Evolutionary conservation across 306 rosid genomes (phyloP).

Genomic region (Mimosa pudica): DNA sequence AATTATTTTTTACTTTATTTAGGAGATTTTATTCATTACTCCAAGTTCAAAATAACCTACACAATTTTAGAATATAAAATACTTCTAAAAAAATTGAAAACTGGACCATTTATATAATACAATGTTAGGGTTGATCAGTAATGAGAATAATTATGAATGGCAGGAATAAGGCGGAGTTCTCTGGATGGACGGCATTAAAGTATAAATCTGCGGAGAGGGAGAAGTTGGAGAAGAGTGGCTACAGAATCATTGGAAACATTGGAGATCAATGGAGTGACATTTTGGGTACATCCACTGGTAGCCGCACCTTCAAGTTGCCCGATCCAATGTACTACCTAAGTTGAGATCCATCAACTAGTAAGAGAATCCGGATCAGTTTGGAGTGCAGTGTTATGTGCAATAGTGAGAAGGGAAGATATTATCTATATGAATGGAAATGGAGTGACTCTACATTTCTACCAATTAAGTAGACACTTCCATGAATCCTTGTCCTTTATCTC

Average conservation of each 20-base stretch:
- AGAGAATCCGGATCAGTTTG: not conserved
- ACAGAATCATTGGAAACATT: constrained; percentile 44
- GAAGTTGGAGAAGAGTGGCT: constrained; percentile 40
- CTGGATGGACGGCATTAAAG: constrained; percentile 5
- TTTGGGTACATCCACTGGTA: constrained; percentile 30
- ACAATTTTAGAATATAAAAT: no score
- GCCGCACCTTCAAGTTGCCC: constrained; percentile 52
- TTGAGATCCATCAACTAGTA: not conserved
- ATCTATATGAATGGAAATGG: not conserved
- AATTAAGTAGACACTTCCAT: not conserved
- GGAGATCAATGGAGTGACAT: constrained; percentile 62
- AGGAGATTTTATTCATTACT: no score
- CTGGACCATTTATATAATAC: no score
- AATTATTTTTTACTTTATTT: no score
- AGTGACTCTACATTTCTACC: not conserved
- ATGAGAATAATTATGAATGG: not conserved
- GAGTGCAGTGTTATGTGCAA: not conserved
- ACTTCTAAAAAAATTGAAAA: no score
- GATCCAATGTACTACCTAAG: constrained; percentile 47
- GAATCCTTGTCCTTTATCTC: not conserved
- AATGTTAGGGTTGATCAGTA: no score
- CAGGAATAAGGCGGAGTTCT: constrained; percentile 26
- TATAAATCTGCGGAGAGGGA: constrained; percentile 45
- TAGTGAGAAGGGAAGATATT: not conserved
- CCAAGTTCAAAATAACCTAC: no score